phyloP scores from a whole-genome alignment of 164 flowering plant species.

The Platanus orientalis region DNA sequence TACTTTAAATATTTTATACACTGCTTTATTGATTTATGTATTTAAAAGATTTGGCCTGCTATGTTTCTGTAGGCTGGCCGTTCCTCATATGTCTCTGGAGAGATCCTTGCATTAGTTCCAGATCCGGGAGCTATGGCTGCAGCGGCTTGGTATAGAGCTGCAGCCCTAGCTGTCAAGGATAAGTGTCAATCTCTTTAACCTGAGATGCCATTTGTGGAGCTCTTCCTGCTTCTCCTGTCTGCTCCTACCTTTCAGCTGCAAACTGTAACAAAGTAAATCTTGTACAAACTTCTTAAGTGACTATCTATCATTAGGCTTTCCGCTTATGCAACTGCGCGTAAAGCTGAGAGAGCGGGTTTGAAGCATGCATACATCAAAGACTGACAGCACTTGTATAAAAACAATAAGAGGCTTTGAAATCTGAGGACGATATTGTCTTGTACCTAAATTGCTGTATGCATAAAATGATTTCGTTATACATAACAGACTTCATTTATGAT shows the following conservation, averaged over 20 bases:
- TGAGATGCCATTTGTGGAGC: background rate
- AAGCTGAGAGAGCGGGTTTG: slow-evolving; percentile 48
- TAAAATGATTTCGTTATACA: no score
- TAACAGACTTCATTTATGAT: no score
- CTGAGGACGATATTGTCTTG: no score
- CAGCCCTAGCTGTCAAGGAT: slow-evolving; percentile 69
- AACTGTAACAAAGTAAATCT: slow-evolving; percentile 14
- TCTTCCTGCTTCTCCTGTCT: slow-evolving; percentile 3
- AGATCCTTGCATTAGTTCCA: slow-evolving; percentile 68
- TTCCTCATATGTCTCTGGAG: slow-evolving; percentile 70
- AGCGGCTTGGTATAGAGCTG: slow-evolving; percentile 90
- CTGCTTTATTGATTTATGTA: no score
- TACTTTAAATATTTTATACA: no score
- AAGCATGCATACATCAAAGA: no score
- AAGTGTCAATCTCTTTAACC: slow-evolving; percentile 25
- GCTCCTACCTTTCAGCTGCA: slow-evolving; percentile 5
- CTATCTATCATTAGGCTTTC: slow-evolving; percentile 34
- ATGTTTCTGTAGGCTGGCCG: slow-evolving; percentile 74
- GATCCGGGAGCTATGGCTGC: slow-evolving; percentile 99
- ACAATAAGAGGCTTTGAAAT: no score
- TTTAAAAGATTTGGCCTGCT: no score
- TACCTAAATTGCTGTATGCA: no score
- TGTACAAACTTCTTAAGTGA: slow-evolving; percentile 12
- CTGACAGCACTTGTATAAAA: no score
- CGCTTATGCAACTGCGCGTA: slow-evolving; percentile 51